A percentile compares a stretch with the other conserved stretches of the same genome.
phyloP scores from a whole-genome alignment of 192 early-diverging fungal species.

The Funneliformis geosporum region DNA sequence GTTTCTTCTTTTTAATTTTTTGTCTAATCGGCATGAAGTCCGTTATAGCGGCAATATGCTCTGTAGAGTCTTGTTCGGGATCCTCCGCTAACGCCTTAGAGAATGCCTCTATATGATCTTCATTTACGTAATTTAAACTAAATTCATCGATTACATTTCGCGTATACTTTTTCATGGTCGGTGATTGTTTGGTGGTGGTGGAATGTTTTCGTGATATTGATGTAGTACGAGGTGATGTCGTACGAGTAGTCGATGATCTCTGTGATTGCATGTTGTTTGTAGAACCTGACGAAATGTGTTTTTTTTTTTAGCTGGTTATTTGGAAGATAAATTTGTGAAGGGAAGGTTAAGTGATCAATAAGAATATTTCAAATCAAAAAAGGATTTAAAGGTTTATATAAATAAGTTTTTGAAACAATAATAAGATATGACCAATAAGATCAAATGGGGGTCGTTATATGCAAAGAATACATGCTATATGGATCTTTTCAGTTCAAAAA shows the following conservation, averaged over 20 bases:
- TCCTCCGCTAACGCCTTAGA: constrained; percentile 47
- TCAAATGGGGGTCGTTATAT: too few relatives aligned
- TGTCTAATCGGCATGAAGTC: constrained; percentile 55
- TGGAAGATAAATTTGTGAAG: too few relatives aligned
- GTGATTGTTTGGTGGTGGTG: not conserved
- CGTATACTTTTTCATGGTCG: not conserved
- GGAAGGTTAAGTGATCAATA: too few relatives aligned
- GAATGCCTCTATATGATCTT: constrained; percentile 51
- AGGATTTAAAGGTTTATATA: too few relatives aligned
- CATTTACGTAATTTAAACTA: constrained; percentile 46
- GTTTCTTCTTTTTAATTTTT: constrained; percentile 33
- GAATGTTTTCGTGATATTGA: not conserved
- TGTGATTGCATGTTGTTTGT: not conserved
- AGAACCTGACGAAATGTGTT: too few relatives aligned
- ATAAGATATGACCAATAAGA: too few relatives aligned
- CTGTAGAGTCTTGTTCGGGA: constrained; percentile 42
- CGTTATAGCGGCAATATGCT: constrained; percentile 55
- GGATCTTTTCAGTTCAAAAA: too few relatives aligned
- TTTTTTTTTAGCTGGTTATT: too few relatives aligned
- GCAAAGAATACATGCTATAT: too few relatives aligned
- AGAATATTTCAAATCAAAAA: too few relatives aligned
- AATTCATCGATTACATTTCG: constrained; percentile 37
- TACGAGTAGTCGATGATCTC: not conserved
- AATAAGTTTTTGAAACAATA: too few relatives aligned
- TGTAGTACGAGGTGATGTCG: not conserved